phyloP scores from a whole-genome alignment of 2,329 filamentous ascomycete species.

The Salinomyces thailandicus region DNA sequence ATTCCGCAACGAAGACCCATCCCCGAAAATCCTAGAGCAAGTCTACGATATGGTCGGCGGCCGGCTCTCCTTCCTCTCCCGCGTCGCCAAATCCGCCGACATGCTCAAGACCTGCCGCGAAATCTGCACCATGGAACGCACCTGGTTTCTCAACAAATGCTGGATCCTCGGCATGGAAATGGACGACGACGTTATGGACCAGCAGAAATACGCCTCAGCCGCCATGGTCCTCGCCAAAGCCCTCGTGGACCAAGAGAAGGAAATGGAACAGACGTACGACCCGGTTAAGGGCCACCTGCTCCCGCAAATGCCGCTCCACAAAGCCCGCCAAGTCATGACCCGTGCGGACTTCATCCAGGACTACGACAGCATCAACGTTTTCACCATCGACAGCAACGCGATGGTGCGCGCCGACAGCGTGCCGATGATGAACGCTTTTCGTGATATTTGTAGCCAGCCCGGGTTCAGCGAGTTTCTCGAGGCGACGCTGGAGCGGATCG shows the following conservation, averaged over 20 bases:
- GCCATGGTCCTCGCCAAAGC: slow-evolving; percentile 89
- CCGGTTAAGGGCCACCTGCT: slow-evolving; percentile 59
- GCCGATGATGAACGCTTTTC: slow-evolving; percentile 90
- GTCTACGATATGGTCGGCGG: slow-evolving; percentile 84
- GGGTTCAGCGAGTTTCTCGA: slow-evolving; percentile 78
- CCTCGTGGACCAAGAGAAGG: slow-evolving; percentile 71
- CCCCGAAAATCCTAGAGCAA: slow-evolving; percentile 50
- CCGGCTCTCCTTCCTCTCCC: slow-evolving; percentile 74
- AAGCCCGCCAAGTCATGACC: slow-evolving; percentile 88
- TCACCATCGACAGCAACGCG: slow-evolving; percentile 80
- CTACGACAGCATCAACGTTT: slow-evolving; percentile 89
- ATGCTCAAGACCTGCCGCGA: slow-evolving; percentile 69
- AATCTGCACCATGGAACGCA: slow-evolving; percentile 61
- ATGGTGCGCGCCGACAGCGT: slow-evolving; percentile 88
- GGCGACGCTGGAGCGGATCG: slow-evolving; percentile 71
- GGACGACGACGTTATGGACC: slow-evolving; percentile 98
- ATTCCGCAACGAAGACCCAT: slow-evolving; percentile 57
- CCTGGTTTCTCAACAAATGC: slow-evolving; percentile 70
- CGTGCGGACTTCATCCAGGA: slow-evolving; percentile 82
- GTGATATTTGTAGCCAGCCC: slow-evolving; percentile 63
- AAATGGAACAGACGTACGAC: slow-evolving; percentile 53
- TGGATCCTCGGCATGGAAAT: slow-evolving; percentile 65
- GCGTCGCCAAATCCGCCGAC: slow-evolving; percentile 74
- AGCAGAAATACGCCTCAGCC: slow-evolving; percentile 89
- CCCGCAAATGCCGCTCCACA: slow-evolving; percentile 69